These are phyloP conservation scores for Collybia mongolica DNA, from an alignment of 768 basidiomycete genomes.

Conservation along the genomic window DNA sequence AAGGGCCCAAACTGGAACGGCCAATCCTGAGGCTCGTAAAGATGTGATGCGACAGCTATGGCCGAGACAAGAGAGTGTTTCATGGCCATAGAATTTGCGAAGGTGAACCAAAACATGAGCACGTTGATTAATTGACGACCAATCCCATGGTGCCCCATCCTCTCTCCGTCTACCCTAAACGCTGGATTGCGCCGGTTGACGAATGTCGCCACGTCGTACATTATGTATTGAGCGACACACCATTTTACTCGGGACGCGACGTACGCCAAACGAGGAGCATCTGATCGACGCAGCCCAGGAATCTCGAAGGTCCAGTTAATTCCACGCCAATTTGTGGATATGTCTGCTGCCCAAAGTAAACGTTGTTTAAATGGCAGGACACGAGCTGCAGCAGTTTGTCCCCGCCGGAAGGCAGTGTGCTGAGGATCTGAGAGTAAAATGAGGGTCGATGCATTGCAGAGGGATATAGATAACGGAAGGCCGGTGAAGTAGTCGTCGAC, in stretches of 20 bases:
- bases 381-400: too few relatives aligned
- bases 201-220: neutral
- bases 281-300: neutral
- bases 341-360: too few relatives aligned
- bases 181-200: neutral
- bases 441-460: too few relatives aligned
- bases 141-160: too few relatives aligned
- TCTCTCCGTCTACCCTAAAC: neutral
- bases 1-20: constrained; percentile 23
- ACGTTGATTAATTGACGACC: neutral
- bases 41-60: neutral
- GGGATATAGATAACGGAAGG: too few relatives aligned
- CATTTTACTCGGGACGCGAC: neutral
- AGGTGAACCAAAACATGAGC: neutral
- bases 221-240: neutral
- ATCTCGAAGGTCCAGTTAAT: too few relatives aligned
- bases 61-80: neutral
- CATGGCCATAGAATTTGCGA: neutral
- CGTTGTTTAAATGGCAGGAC: too few relatives aligned
- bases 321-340: too few relatives aligned
- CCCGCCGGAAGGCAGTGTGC: too few relatives aligned
- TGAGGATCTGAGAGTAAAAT: too few relatives aligned
- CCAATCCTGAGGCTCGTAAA: constrained; percentile 21
- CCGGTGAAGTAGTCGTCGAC: too few relatives aligned
- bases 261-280: neutral